A percentile compares a stretch with the other conserved stretches of the same genome.
Evolutionary conservation across 768 basidiomycete species (phyloP).

Genomic region (Albatrellus ellisii): DNA sequence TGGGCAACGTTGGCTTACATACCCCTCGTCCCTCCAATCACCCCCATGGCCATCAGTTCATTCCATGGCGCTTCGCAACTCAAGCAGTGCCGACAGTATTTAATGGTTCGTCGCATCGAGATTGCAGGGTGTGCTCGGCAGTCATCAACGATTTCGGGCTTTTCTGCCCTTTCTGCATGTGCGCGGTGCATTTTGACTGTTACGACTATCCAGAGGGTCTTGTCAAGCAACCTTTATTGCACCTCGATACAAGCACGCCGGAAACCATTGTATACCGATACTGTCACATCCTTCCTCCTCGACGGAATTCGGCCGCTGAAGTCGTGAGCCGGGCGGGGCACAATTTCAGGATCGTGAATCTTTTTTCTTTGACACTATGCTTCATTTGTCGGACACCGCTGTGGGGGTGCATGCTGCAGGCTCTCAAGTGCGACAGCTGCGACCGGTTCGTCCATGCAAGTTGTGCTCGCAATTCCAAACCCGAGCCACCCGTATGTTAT

Average conservation of each 20-base stretch:
- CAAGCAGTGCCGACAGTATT: constrained; percentile 15
- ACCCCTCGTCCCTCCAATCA: constrained; percentile 17
- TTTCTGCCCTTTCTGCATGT: constrained; percentile 58
- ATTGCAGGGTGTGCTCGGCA: constrained; percentile 44
- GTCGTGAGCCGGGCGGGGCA: constrained; percentile 27
- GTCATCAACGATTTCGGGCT: constrained; percentile 56
- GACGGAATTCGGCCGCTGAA: constrained; percentile 15
- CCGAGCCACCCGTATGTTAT: constrained; percentile 27
- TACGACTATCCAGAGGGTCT: constrained; percentile 58
- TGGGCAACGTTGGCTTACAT: constrained; percentile 4
- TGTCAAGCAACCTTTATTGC: constrained; percentile 37
- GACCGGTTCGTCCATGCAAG: constrained; percentile 42
- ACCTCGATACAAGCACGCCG: constrained; percentile 32
- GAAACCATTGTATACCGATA: constrained; percentile 52
- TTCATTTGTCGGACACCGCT: constrained; percentile 52
- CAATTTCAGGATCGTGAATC: constrained; percentile 40
- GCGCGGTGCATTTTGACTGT: constrained; percentile 65
- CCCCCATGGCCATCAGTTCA: constrained; percentile 47
- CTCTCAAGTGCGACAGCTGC: constrained; percentile 50
- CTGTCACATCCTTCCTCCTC: constrained; percentile 30
- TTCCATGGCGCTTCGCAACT: constrained; percentile 48
- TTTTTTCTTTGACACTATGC: constrained; percentile 68
- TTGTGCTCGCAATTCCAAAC: constrained; percentile 26
- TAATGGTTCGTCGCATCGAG: constrained; percentile 24
- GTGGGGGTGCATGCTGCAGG: constrained; percentile 60